phyloP scores from a whole-genome alignment of 371 early-diverging fungal species.

The Vairimorpha necatrix region DNA sequence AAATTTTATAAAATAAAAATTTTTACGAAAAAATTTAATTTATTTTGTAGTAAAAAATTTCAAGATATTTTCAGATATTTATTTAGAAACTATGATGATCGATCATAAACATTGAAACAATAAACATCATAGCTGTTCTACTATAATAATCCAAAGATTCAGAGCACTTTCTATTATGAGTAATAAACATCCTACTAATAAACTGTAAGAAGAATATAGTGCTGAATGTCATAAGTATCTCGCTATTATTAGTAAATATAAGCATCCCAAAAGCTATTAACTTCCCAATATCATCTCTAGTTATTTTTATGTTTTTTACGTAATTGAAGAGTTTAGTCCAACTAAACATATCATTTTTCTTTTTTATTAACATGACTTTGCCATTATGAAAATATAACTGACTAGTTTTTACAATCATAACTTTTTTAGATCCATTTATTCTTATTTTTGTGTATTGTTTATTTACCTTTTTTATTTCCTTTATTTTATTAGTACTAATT shows the following conservation, averaged over 20 bases:
- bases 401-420: constrained; percentile 13
- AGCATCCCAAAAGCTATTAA: constrained; percentile 18
- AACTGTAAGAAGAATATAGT: constrained; percentile 15
- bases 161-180: not conserved
- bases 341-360: constrained; percentile 19
- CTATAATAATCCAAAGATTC: constrained; percentile 11
- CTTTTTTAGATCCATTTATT: not conserved
- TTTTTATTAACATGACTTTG: constrained; percentile 15
- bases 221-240: constrained; percentile 19
- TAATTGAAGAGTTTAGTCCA: constrained; percentile 1
- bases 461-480: no score
- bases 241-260: constrained; percentile 23
- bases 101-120: constrained; percentile 23
- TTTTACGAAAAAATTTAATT: no score
- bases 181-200: constrained; percentile 6
- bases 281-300: constrained; percentile 19
- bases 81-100: constrained; percentile 19
- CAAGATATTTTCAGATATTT: not conserved
- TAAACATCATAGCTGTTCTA: constrained; percentile 25
- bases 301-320: not conserved
- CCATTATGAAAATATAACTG: constrained; percentile 3
- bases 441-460: not conserved
- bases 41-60: no score
- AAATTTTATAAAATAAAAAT: no score
- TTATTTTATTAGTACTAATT: not conserved